These are phyloP conservation scores for Trichoderma virens DNA, from an alignment of 495 filamentous ascomycete genomes.

Conservation along the genomic window DNA sequence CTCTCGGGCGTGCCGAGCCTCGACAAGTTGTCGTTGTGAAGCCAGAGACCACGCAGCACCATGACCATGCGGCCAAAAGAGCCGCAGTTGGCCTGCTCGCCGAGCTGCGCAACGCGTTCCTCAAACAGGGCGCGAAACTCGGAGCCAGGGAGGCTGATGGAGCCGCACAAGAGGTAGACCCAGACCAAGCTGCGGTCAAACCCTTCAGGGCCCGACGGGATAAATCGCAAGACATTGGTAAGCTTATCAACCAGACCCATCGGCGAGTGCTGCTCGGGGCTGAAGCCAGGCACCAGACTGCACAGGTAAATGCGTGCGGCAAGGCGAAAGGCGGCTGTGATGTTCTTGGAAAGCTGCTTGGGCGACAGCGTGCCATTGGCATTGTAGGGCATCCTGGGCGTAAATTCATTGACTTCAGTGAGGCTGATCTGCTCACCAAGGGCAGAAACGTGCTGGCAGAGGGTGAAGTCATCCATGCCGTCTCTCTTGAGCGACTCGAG, in stretches of 20 bases:
- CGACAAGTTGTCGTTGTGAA: constrained; percentile 50
- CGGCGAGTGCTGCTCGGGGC: constrained; percentile 60
- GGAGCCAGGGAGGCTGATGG: constrained; percentile 59
- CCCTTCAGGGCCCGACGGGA: constrained; percentile 71
- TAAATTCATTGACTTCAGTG: constrained; percentile 54
- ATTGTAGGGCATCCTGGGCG: constrained; percentile 48
- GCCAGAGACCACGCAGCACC: constrained; percentile 79
- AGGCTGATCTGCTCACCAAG: constrained; percentile 75
- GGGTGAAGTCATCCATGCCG: constrained; percentile 69
- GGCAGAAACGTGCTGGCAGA: constrained; percentile 76
- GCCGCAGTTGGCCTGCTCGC: constrained; percentile 64
- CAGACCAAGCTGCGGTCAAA: constrained; percentile 89
- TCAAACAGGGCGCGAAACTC: constrained; percentile 68
- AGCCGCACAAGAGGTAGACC: constrained; percentile 83
- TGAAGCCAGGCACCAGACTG: constrained; percentile 83
- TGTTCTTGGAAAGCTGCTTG: constrained; percentile 73
- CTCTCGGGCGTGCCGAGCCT: constrained; percentile 30
- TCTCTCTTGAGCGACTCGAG: constrained; percentile 80
- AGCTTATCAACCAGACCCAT: constrained; percentile 67
- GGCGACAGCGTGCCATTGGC: constrained; percentile 70
- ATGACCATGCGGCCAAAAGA: constrained; percentile 78
- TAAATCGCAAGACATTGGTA: constrained; percentile 60
- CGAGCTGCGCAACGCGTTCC: constrained; percentile 61
- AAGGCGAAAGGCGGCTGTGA: constrained; percentile 81
- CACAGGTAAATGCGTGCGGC: constrained; percentile 93